phyloP scores from a whole-genome alignment of 495 filamentous ascomycete genomes.

The Aspergillus panamensis region DNA sequence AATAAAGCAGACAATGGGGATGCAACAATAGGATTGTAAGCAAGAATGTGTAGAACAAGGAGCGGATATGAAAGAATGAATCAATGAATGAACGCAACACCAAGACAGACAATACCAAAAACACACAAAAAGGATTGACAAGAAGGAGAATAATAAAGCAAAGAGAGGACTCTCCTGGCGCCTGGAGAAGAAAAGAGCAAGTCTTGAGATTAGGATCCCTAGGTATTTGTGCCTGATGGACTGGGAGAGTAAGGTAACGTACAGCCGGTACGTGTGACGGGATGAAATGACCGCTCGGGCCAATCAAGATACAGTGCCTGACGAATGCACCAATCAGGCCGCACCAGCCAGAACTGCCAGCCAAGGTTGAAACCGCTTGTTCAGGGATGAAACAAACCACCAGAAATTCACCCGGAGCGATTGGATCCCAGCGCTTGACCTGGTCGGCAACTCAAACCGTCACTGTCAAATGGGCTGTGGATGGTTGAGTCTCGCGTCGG shows the following conservation, averaged over 20 bases:
- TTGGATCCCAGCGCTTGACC: conserved; percentile 1
- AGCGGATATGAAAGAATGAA: conserved; percentile 9
- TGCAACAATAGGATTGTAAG: neutral
- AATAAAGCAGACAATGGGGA: conserved; percentile 3
- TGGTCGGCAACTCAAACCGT: too few relatives aligned
- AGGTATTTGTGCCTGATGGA: neutral
- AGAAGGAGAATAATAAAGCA: conserved; percentile 5
- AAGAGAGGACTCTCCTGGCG: neutral
- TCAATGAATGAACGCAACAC: conserved; percentile 12
- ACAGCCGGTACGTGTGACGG: conserved; percentile 7
- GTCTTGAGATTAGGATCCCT: too few relatives aligned
- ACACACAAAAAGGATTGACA: conserved; percentile 8
- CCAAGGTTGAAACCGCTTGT: conserved; percentile 35
- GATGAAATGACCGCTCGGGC: conserved; percentile 5
- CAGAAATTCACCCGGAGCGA: conserved; percentile 14
- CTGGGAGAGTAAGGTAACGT: too few relatives aligned
- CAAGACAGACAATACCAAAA: conserved; percentile 15
- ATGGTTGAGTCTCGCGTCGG: too few relatives aligned
- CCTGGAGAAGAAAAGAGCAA: neutral
- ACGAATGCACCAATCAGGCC: conserved; percentile 27
- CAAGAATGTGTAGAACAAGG: conserved; percentile 6
- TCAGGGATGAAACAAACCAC: conserved; percentile 34
- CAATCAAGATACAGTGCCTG: conserved; percentile 7
- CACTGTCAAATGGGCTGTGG: too few relatives aligned
- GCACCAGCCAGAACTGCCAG: conserved; percentile 5